Base-by-base conservation (phyloP, 2,329 filamentous ascomycete genomes). In the Phaeosphaeriaceae sp. region DNA sequence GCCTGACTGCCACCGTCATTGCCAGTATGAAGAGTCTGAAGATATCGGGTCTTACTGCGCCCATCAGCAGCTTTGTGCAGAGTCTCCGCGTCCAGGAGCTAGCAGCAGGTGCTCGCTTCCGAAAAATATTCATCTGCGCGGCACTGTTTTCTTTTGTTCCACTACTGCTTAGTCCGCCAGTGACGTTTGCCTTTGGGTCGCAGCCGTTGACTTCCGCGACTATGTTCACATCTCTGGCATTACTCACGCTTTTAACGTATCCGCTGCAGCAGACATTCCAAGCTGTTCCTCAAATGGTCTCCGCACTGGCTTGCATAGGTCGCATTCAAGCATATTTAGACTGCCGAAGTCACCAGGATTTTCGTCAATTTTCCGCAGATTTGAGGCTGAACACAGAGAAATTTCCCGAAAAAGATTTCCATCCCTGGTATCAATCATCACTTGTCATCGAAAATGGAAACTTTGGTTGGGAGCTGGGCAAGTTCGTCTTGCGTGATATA, bases 391-490 rank as follows among this genome's bases (percentile, higher is more conserved):
- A 26, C 11, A 26, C 23, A 26, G 23, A 26, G 11, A 26, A 26
- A 11, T 26, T 26, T 26, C 23, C 23, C 11, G 23, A 26, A 26
- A 26, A 26, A 11, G 23, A 26, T 26, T 26, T 8, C 11, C 23
- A 26, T 11, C 23, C 23, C 23, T 26, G 23, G 37, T 84, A 84
- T 43, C 81, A 83, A 77, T 32, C 29, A 36, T 38, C 33, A 35
- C 29, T 64, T 20, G 30, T 41, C 15, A 54, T 66, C 41, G 43
- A 44, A 13, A 38, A 62, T 30, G 63, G 54, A 2, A 56, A 47
- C 6, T 67, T 68, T 50, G 65, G 66, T 16, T 68, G 63, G 66
- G 52, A 64, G 45, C 28, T 43, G 13, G 55, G 51, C 29, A 63
- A 62, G 7, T 50, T 54, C 16, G 48, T 56, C 13, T 46, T 67